A percentile compares a stretch with the other conserved stretches of the same genome.
phyloP scores from a whole-genome alignment of 495 filamentous ascomycete species.

The Penicillium arizonense region DNA sequence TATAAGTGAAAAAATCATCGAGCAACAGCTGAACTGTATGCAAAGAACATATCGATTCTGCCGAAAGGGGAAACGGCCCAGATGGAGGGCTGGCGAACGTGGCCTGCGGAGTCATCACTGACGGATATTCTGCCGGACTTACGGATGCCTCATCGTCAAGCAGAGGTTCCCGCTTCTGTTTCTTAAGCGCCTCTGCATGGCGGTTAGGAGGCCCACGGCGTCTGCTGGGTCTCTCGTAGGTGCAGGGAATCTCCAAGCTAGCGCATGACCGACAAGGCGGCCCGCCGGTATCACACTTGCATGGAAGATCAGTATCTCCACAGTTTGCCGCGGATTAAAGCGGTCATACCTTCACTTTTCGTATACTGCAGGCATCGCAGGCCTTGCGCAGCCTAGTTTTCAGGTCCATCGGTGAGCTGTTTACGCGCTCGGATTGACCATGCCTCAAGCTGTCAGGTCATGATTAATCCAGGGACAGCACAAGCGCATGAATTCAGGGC shows the following conservation, averaged over 20 bases:
- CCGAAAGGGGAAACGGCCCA: conserved; percentile 39
- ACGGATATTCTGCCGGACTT: conserved; percentile 24
- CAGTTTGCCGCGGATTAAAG: conserved; percentile 2
- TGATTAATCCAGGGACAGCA: conserved; percentile 9
- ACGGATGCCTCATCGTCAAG: conserved; percentile 27
- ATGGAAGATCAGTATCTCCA: conserved; percentile 9
- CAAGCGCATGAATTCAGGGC: conserved; percentile 7
- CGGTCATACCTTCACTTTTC: conserved; percentile 74
- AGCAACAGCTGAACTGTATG: conserved; percentile 65
- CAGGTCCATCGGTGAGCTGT: conserved; percentile 35
- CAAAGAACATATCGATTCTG: conserved; percentile 74
- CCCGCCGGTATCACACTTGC: conserved; percentile 74
- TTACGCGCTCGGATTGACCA: conserved; percentile 22
- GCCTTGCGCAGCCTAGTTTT: conserved; percentile 67
- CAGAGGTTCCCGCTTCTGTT: conserved; percentile 51
- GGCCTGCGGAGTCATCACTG: conserved; percentile 21
- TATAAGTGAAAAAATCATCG: conserved; percentile 88
- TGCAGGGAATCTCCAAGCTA: conserved; percentile 79
- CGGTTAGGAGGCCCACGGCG: conserved; percentile 83
- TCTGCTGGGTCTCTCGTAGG: conserved; percentile 73
- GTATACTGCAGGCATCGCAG: conserved; percentile 80
- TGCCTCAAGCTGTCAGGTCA: conserved; percentile 20
- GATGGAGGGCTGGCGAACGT: conserved; percentile 18
- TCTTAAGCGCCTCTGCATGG: conserved; percentile 80
- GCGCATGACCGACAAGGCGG: conserved; percentile 79